Percentiles rank a stretch among this genome's conserved stretches.
These are phyloP conservation scores for Ophiostoma australiae DNA, from an alignment of 2,329 filamentous ascomycete species.

Conservation along the genomic window DNA sequence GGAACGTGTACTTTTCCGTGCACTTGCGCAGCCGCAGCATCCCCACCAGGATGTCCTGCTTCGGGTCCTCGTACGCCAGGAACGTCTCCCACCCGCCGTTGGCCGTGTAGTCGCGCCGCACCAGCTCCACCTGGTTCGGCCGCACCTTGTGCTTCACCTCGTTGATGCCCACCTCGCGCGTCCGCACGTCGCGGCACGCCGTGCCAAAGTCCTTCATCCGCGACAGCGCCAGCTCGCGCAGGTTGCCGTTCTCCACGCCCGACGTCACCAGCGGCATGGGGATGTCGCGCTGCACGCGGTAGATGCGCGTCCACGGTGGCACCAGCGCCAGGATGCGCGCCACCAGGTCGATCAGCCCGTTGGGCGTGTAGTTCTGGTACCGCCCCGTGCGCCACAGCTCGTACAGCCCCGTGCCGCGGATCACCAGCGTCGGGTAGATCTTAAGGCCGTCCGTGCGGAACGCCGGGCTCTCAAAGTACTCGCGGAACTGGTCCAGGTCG, in stretches of 20 bases:
- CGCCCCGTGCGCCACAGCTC: constrained; percentile 95
- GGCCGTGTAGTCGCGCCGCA: constrained; percentile 87
- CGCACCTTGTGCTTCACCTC: constrained; percentile 99
- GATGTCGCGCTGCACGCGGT: constrained; percentile 96
- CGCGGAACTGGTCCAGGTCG: constrained; percentile 91
- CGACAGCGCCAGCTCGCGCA: constrained; percentile 88
- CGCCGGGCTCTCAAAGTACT: constrained; percentile 95
- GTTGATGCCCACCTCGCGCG: constrained; percentile 94
- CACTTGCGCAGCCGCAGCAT: constrained; percentile 86
- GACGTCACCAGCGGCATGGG: constrained; percentile 99
- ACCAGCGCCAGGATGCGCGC: constrained; percentile 93
- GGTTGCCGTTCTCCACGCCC: constrained; percentile 94
- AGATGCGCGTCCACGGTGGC: constrained; percentile 96
- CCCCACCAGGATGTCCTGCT: constrained; percentile 95
- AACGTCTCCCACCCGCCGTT: constrained; percentile 99
- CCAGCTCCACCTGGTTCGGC: constrained; percentile 90
- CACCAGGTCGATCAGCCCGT: constrained; percentile 90
- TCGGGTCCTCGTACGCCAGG: constrained; percentile 94
- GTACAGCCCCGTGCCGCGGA: constrained; percentile 91
- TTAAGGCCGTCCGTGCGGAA: constrained; percentile 97
- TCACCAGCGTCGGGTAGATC: constrained; percentile 96
- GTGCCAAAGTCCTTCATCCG: constrained; percentile 99
- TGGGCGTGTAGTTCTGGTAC: constrained; percentile 98
- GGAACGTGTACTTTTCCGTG: constrained; percentile 84
- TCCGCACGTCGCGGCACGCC: constrained; percentile 91